These are phyloP conservation scores for Eutypella sp. DNA, from an alignment of 2,329 filamentous ascomycete genomes.

Conservation along the genomic window DNA sequence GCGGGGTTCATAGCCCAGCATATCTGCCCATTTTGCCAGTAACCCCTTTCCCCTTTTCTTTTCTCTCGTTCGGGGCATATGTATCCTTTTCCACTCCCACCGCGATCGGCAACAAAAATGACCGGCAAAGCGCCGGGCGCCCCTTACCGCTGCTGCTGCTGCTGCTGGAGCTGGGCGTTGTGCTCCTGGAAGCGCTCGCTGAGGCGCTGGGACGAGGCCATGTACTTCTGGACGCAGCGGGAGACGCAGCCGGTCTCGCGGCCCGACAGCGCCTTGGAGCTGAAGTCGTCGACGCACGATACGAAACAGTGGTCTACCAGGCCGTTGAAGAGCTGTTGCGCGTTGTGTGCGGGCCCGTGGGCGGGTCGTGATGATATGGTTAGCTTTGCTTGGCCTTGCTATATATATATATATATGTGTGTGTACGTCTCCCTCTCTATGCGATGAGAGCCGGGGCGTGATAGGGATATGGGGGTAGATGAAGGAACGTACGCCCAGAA, in stretches of 20 bases:
- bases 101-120: no score
- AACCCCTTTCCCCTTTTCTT: no score
- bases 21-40: no score
- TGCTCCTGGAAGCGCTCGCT: conserved; percentile 82
- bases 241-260: conserved; percentile 89
- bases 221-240: conserved; percentile 93
- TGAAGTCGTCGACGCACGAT: conserved; percentile 97
- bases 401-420: not conserved
- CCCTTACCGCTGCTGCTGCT: conserved; percentile 38
- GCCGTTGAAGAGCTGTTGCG: conserved; percentile 52
- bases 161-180: conserved; percentile 54
- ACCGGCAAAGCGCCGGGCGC: no score
- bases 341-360: conserved; percentile 3
- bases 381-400: not conserved
- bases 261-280: conserved; percentile 84
- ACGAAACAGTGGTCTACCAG: conserved; percentile 89
- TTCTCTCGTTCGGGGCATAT: no score
- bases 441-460: conserved; percentile 19
- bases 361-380: not conserved
- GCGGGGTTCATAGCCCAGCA: no score
- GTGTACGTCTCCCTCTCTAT: conserved; percentile 14
- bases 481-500: conserved; percentile 74
- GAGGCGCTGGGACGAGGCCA: conserved; percentile 85
- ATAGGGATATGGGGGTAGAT: not conserved
- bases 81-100: no score